Evolutionary conservation across 2,329 filamentous ascomycete genomes (phyloP), one percentile per base, ranked within the genome.

Genomic region (Phaeomoniella chlamydospora): DNA sequence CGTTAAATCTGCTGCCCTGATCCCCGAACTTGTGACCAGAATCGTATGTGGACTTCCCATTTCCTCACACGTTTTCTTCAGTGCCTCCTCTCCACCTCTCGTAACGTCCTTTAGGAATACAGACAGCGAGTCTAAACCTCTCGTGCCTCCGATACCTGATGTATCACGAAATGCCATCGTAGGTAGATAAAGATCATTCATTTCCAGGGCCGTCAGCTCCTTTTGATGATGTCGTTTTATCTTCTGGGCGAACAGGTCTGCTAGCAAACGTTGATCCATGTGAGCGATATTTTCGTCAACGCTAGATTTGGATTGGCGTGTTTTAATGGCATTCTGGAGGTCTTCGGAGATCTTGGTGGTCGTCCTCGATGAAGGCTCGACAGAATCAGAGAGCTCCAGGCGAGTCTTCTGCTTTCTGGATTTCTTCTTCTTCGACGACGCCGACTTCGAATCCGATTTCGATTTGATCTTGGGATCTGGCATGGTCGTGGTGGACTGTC

Each of bases 1-100:
- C 17, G 81, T 77, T 33, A 94, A 61, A 51, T 96, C 83, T 12
- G 88, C 86, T 3, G 90, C 86, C 49, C 90, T 70, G 38, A 94
- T 65, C 0, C 85, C 90, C 4, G 87, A 85, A 5, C 75, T 74
- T 10, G 87, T 76, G n/a, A 98, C 72, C 22, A 98, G 74, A 37
- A 98, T 68, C 1, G 88, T 96, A 56, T 96, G 90, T 18, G 82
- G 82, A 1, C 75, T 65, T 4, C 80, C 81, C 29, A 77, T 77
- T 48, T 75, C 66, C 58, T 79, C 72, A 0, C 81, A 71, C 1
- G 81, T 70, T 37, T 72, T 67, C 1, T 68, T 68, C 14, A 94
- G 64, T 37, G 64, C 68, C 37, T 67, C 64, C 1, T 71, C 66
- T 34, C 74, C 69, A 15, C 65, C 65, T 1, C 71, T 59, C 42